Evolutionary conservation across 2,329 filamentous ascomycete species (phyloP), one percentile per base, ranked within the genome.

Genomic region (Remersonia thermophila): DNA sequence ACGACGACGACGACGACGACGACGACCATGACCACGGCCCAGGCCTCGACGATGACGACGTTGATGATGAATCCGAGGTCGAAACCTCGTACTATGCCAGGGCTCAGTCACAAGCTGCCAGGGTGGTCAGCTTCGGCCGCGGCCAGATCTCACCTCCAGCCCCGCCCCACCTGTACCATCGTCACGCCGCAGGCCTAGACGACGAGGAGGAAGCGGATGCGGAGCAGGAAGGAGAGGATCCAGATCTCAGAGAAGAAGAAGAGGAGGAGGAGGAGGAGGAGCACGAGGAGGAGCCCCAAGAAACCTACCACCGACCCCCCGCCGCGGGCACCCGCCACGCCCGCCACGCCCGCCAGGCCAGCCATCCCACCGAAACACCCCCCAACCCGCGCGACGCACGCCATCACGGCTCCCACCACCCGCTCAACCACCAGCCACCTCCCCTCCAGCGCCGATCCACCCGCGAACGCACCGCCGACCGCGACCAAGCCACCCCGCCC

Each of bases 71-170:
- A 3, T 34, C 33, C 0, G 41, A 43, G 38, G 35, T 27, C 3
- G 41, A 43, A 10, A 43, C 41, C 4, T 43, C 41, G 1, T 40
- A 38, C 11, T 43, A 43, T 14, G 41, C 37, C 10, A 29, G 41
- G 3, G 38, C 41, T 2, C 41, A 43, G 15, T 33, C 38, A 1
- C 39, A 42, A 14, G 42, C 39, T 5, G 32, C 35, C 1, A 27
- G 33, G 13, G 41, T 41, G 2, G 18, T 30, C 10, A 36, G 35
- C 9, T 27, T 39, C 8, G 30, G 28, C 5, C 31, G 34, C 9
- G 25, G 14, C 9, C 28, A 14, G 10, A 23, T 23, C 20, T 23
- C 9, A 23, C 9, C 15, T 13, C 16, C 26, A 16, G 14, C 27
- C 17, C 28, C 23, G 27, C 27, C 12, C 29, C 14, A 20, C 26